A percentile compares a stretch with the other conserved stretches of the same genome.
Evolutionary conservation across 176 grass and related monocot genomes (phyloP).

Genomic region (Olyra latifolia): DNA sequence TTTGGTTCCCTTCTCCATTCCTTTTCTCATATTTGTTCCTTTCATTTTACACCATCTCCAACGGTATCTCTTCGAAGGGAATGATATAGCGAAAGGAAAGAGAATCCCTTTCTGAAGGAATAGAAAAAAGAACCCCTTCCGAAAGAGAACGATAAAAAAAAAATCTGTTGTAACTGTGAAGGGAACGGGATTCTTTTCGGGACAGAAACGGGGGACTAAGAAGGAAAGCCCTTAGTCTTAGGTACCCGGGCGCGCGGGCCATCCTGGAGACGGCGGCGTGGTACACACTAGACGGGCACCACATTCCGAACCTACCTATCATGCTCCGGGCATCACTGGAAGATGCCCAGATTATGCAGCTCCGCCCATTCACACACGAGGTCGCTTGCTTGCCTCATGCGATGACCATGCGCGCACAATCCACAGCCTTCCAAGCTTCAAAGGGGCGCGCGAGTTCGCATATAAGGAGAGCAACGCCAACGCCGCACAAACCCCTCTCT

Average conservation of each 20-base stretch:
- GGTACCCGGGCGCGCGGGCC: background rate
- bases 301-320: slow-evolving; percentile 11
- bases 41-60: too few relatives aligned
- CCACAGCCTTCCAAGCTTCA: slow-evolving; percentile 10
- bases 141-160: too few relatives aligned
- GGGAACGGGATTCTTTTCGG: too few relatives aligned
- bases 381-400: slow-evolving; percentile 1
- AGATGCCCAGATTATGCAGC: slow-evolving; percentile 15
- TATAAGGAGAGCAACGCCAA: slow-evolving; percentile 48
- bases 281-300: background rate
- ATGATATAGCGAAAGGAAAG: too few relatives aligned
- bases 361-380: slow-evolving; percentile 11
- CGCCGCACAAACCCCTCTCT: background rate
- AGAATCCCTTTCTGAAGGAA: too few relatives aligned
- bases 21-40: too few relatives aligned
- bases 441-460: slow-evolving; percentile 9
- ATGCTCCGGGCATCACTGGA: slow-evolving; percentile 21
- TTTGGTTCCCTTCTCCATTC: too few relatives aligned
- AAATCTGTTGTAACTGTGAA: too few relatives aligned
- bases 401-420: background rate
- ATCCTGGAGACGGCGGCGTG: background rate
- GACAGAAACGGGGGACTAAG: too few relatives aligned
- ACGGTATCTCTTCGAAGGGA: too few relatives aligned
- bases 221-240: too few relatives aligned
- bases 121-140: too few relatives aligned